A percentile compares a stretch with the other conserved stretches of the same genome.
Evolutionary conservation across 2,329 filamentous ascomycete genomes (phyloP).

Genomic region (Chalaropsis ovoidea): DNA sequence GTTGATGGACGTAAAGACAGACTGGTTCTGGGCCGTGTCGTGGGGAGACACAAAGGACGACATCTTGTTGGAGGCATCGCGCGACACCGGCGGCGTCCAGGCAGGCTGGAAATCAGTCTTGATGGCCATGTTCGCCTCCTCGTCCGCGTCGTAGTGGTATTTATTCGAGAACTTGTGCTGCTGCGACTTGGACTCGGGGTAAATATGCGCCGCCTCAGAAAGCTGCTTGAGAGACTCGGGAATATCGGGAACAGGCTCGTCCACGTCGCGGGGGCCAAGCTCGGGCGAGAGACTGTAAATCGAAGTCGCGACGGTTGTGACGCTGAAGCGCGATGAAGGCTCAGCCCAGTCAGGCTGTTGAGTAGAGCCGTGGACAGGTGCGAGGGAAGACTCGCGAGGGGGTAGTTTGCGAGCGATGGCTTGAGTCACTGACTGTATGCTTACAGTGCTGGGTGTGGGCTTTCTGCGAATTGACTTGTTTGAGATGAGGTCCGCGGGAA

Average conservation of each 20-base stretch:
- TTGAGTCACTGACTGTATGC: not conserved
- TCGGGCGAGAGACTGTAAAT: conserved; percentile 36
- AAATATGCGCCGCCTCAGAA: conserved; percentile 19
- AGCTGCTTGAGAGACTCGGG: conserved; percentile 30
- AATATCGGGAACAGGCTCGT: conserved; percentile 34
- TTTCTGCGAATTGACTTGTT: conserved; percentile 39
- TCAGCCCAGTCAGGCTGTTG: conserved; percentile 36
- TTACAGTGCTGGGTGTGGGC: conserved; percentile 33
- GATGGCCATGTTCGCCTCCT: conserved; percentile 17
- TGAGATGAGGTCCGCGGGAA: conserved; percentile 15
- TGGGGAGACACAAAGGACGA: not conserved
- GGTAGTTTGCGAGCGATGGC: not conserved
- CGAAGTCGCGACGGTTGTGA: conserved; percentile 51
- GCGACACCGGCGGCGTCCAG: conserved; percentile 18
- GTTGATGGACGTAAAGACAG: conserved; percentile 9
- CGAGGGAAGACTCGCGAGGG: conserved; percentile 20
- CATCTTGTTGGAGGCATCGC: conserved; percentile 9
- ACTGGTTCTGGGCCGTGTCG: not conserved
- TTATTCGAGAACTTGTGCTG: not conserved
- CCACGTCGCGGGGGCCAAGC: conserved; percentile 33
- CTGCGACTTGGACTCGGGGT: conserved; percentile 1
- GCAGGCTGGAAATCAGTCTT: conserved; percentile 18
- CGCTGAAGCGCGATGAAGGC: conserved; percentile 52
- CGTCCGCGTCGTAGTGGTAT: not conserved
- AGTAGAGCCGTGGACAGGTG: conserved; percentile 23